Evolutionary conservation across 2,329 filamentous ascomycete species (phyloP).

Genomic region (Penicillium freii): DNA sequence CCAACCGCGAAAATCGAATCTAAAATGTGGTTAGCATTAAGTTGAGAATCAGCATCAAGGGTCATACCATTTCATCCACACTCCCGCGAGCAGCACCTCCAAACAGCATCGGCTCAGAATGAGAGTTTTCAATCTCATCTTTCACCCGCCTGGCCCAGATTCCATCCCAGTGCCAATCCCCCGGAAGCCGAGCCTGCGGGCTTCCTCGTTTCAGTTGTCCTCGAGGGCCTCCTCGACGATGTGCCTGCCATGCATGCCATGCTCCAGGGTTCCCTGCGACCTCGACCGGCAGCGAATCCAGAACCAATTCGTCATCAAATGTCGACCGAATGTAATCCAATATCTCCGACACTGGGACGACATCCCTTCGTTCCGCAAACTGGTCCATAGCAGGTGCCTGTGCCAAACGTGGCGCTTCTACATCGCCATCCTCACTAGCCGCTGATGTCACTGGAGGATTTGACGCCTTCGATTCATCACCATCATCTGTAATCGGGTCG

Average conservation of each 20-base stretch:
- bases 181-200: constrained; percentile 58
- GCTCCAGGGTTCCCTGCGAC: constrained; percentile 86
- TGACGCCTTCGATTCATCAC: constrained; percentile 2
- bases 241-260: constrained; percentile 87
- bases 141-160: constrained; percentile 91
- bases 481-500: not conserved
- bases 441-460: not conserved
- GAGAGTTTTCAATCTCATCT: constrained; percentile 71
- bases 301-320: constrained; percentile 72
- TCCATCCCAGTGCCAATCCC: constrained; percentile 96
- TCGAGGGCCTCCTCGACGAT: constrained; percentile 51
- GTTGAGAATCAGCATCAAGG: not conserved
- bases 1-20: constrained; percentile 43
- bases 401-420: constrained; percentile 4
- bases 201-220: constrained; percentile 45
- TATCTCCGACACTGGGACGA: constrained; percentile 63
- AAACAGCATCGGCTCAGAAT: constrained; percentile 77
- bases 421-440: not conserved
- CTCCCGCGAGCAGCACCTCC: constrained; percentile 57
- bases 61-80: constrained; percentile 67
- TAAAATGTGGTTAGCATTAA: constrained; percentile 20
- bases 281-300: constrained; percentile 76
- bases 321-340: constrained; percentile 77
- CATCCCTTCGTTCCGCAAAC: constrained; percentile 31
- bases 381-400: constrained; percentile 17